A percentile compares a stretch with the other conserved stretches of the same genome.
phyloP scores from a whole-genome alignment of 2,329 filamentous ascomycete genomes.

The Fusarium armeniacum region DNA sequence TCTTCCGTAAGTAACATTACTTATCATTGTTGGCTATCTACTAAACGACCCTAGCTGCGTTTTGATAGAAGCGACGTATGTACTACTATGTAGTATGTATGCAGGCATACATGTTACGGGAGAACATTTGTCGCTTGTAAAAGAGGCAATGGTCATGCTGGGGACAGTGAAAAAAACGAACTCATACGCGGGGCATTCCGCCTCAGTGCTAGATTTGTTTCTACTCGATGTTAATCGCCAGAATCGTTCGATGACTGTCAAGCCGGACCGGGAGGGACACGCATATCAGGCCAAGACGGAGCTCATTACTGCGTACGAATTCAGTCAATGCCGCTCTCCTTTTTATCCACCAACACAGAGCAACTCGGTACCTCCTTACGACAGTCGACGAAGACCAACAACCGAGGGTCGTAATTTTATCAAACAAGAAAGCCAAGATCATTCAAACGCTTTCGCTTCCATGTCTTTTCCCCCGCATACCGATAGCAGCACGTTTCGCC shows the following conservation, averaged over 20 bases:
- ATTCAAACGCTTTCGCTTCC: not conserved
- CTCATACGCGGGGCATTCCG: conserved; percentile 63
- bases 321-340: conserved; percentile 12
- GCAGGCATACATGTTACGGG: conserved; percentile 63
- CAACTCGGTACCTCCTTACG: not conserved
- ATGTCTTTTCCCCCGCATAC: not conserved
- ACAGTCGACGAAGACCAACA: conserved; percentile 14
- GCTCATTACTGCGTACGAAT: not conserved
- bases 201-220: conserved; percentile 66
- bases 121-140: conserved; percentile 57
- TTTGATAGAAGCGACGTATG: conserved; percentile 67
- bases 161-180: conserved; percentile 63
- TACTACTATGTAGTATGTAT: conserved; percentile 71
- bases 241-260: not conserved
- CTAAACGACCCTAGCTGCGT: conserved; percentile 63
- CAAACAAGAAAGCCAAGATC: conserved; percentile 2
- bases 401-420: not conserved
- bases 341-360: conserved; percentile 1
- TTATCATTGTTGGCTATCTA: not conserved
- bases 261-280: not conserved
- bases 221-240: conserved; percentile 40
- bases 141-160: conserved; percentile 63
- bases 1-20: conserved; percentile 63
- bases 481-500: conserved; percentile 1
- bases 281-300: conserved; percentile 1